These are phyloP conservation scores for Rutstroemia sp. DNA, from an alignment of 2,329 filamentous ascomycete species.

Conservation along the genomic window DNA sequence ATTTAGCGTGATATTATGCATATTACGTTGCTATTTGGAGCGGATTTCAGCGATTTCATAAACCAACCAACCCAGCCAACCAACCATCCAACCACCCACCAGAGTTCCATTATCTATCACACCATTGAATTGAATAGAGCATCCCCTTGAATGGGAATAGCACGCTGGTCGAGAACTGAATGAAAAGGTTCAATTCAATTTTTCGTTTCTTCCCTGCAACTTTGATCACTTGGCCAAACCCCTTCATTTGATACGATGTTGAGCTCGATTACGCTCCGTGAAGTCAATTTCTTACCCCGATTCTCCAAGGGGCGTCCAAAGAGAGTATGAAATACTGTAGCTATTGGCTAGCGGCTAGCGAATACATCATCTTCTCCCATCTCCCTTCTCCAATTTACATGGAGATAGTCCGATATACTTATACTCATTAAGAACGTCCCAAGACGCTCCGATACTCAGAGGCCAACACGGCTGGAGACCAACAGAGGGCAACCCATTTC, in stretches of 20 bases:
- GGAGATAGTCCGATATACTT: neutral
- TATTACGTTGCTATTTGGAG: constrained; percentile 2
- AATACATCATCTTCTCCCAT: neutral
- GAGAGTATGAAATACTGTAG: neutral
- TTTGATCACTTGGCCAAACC: neutral
- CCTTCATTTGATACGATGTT: neutral
- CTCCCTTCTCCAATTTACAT: neutral
- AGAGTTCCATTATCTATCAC: neutral
- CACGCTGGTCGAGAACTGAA: neutral
- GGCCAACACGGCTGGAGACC: too few species aligned
- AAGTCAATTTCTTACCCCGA: neutral
- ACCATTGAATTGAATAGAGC: neutral
- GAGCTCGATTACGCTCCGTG: neutral
- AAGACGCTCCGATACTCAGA: too few species aligned
- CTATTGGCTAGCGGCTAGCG: constrained; percentile 1
- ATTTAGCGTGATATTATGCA: neutral
- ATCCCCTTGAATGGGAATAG: neutral
- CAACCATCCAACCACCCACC: neutral
- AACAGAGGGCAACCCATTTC: neutral
- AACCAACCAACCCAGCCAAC: neutral
- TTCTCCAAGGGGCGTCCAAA: neutral
- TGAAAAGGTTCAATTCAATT: neutral
- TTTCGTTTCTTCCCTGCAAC: neutral
- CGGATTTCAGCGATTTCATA: neutral
- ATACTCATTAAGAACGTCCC: too few species aligned